Evolutionary conservation across 352 stramenopile genomes (phyloP), one percentile per base, ranked within the genome.

Genomic region (Phytophthora pseudosyringae): DNA sequence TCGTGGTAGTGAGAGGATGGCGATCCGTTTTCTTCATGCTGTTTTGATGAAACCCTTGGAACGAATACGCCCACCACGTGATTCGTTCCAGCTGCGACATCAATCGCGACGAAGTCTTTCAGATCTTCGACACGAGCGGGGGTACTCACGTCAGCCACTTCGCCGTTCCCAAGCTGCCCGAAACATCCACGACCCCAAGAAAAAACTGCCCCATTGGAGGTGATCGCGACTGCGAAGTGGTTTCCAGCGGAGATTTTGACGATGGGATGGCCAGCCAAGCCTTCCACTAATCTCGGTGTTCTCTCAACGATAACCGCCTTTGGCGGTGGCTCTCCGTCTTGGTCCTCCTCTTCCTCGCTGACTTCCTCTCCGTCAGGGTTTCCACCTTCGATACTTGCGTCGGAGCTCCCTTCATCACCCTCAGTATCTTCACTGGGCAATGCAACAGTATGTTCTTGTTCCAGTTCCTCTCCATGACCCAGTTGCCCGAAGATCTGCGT

Each of bases 211-310:
- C 82, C 84, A 12, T 21, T 51, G 5, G 39, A 53, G 7, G 80
- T 80, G 6, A 83, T 59, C 12, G 79, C 82, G 16, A 91, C 44
- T 0, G 65, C 76, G 52, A 91, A 94, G 58, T 92, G 83, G 49
- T 88, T 89, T 5, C 86, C 86, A 21, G 75, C 67, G 8, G 77
- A 75, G 7, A 94, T 29, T 26, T 84, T 84, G 1, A 71, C 49
- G 12, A 92, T 49, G 1, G 15, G 16, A 15, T 74, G 43, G 9
- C 43, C 44, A 29, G 15, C 10, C 10, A 86, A 60, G 1, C n/a
- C 32, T n/a, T 54, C n/a, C 3, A 86, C 51, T 1, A 58, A 45
- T 26, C 44, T 70, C 11, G 71, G 73, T 0, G 16, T 28, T 35
- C 33, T 73, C 44, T 74, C 54, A 2, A 81, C 61, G n/a, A 76